Evolutionary conservation across 2,329 filamentous ascomycete species (phyloP), one percentile per base, ranked within the genome.

Genomic region (Colletotrichum sp.): DNA sequence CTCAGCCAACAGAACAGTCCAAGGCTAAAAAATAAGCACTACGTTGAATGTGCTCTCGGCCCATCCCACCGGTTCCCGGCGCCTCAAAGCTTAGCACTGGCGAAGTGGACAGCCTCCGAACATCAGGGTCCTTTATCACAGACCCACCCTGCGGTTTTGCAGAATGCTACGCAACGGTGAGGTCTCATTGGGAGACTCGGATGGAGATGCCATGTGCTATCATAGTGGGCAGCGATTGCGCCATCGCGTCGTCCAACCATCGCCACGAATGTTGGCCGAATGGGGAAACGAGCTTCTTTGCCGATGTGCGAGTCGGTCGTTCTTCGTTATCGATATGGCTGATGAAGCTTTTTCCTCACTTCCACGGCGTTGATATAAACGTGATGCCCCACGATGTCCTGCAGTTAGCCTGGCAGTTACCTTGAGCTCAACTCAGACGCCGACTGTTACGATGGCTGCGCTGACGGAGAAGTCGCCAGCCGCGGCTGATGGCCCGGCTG

Each of bases 211-310:
- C 38, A 55, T 55, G 54, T 71, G 71, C 71, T 36, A 71, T 58
- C 65, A 72, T 73, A 51, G 71, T 70, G 71, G 71, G 55, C 29
- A 54, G 62, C 31, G 59, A 73, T 73, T 70, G 71, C 67, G 71
- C 71, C 71, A 73, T 73, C 62, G 51, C 57, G 18, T 21, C 24
- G 55, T 47, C 67, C 71, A 73, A 70, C 71, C 67, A 66, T 57
- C 62, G 33, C 27, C 21, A 43, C 55, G 67, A 67, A 71, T 57
- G 12, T 38, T 71, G 67, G 15, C 67, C 62, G 67, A 73, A 63
- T 47, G 47, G 18, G 61, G 55, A 33, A 57, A 38, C n/a, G 18
- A 62, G 55, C 12, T 34, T 54, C 18, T 33, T 16, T 66, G 47
- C 24, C 38, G 54, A 31, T 16, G 4, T 54, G 59, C 36, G 55